Evolutionary conservation across 257 asterid species (phyloP).

Genomic region (Nicotiana obtusifolia): DNA sequence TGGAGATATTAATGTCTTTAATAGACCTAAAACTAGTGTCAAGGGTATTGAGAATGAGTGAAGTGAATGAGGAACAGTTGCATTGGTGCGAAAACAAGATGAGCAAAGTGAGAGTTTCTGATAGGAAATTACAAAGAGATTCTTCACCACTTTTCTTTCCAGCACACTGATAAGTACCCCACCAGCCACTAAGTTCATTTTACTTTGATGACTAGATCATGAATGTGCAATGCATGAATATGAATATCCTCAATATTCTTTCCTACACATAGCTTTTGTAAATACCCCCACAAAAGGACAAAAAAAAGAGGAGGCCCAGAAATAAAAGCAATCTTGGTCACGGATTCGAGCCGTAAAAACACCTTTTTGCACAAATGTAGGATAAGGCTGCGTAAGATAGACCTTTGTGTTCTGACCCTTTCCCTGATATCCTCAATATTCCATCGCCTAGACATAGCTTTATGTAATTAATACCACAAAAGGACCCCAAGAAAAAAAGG

Average conservation of each 20-base stretch:
- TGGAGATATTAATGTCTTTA: constrained; percentile 61
- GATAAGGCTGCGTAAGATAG: no score
- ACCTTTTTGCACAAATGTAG: no score
- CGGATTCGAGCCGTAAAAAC: no score
- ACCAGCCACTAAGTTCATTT: neutral
- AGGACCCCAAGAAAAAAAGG: no score
- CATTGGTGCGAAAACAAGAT: constrained; percentile 91
- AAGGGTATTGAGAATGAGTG: constrained; percentile 74
- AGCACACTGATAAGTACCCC: constrained; percentile 36
- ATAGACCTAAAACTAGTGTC: constrained; percentile 78
- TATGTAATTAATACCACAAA: no score
- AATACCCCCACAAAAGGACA: neutral
- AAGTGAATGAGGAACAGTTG: constrained; percentile 63
- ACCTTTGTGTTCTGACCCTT: no score
- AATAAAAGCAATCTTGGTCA: neutral
- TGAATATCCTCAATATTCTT: constrained; percentile 6
- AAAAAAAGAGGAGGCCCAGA: neutral
- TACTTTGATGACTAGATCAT: constrained; percentile 39
- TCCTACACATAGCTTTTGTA: no score
- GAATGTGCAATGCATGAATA: constrained; percentile 23
- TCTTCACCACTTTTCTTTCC: constrained; percentile 96
- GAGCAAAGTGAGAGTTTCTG: constrained; percentile 68
- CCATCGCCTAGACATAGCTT: no score
- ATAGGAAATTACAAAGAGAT: constrained; percentile 81
- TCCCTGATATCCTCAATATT: neutral